Conservation (phyloP, 106 monocot species). For the Agapanthus africanus region DNA sequence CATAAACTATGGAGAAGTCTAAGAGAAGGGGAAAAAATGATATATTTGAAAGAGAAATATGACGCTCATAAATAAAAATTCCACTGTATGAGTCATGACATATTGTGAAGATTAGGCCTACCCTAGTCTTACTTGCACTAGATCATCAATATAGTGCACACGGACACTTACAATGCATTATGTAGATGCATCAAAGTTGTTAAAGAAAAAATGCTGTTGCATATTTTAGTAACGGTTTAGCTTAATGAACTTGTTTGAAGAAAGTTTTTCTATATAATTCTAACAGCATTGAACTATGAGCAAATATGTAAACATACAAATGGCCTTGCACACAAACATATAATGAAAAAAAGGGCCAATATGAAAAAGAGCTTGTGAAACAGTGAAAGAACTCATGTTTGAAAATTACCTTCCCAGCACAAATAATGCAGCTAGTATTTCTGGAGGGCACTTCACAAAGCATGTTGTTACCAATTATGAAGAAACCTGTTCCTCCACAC, state of each 20-base stretch:
- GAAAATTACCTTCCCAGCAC: conserved; percentile 63
- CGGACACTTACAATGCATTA: neutral
- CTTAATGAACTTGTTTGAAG: neutral
- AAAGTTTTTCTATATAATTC: neutral
- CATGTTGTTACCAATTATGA: conserved; percentile 85
- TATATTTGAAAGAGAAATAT: no score
- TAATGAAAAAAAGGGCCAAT: neutral
- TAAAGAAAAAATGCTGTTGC: no score
- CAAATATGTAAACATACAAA: neutral
- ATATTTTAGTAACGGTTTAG: neutral
- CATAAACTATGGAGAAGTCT: no score
- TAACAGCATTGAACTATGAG: neutral
- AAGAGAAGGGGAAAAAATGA: no score
- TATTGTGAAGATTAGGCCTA: neutral
- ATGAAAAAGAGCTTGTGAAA: neutral
- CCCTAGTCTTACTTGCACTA: neutral
- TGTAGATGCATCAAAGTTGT: neutral
- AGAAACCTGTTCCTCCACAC: conserved; percentile 92
- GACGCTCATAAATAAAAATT: neutral
- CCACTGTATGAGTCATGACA: neutral
- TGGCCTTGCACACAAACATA: no score
- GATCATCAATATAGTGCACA: neutral
- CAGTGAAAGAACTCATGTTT: neutral
- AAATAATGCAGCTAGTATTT: conserved; percentile 83
- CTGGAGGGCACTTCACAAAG: conserved; percentile 90